Percentiles rank a stretch among this genome's conserved stretches.
Evolutionary conservation across 1,284 basidiomycete species (phyloP).

Genomic region (Golubevia pallescens): DNA sequence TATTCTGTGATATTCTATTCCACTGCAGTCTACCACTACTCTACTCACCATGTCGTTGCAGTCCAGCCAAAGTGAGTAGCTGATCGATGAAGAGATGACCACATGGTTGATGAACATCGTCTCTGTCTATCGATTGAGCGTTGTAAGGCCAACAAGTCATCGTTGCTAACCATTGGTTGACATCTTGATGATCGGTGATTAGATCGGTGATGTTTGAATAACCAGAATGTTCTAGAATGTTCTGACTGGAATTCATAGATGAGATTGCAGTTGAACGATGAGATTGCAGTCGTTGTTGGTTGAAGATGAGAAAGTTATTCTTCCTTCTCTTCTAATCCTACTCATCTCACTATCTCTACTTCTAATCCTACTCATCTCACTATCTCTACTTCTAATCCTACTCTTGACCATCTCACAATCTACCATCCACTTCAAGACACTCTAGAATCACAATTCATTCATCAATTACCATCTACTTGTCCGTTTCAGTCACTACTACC

Average conservation of each 20-base stretch:
- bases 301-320: not conserved
- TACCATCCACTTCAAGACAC: too few relatives aligned
- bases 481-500: too few relatives aligned
- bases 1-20: not conserved
- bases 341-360: not conserved
- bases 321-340: not conserved
- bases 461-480: too few relatives aligned
- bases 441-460: too few relatives aligned
- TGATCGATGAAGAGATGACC: not conserved
- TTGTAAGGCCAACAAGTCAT: too few relatives aligned
- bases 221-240: too few relatives aligned
- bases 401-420: not conserved
- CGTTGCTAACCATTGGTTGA: too few relatives aligned
- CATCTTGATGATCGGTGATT: too few relatives aligned
- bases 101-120: too few relatives aligned
- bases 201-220: too few relatives aligned
- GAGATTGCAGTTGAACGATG: not conserved
- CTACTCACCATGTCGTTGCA: not conserved
- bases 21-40: not conserved
- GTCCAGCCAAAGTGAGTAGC: not conserved
- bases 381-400: not conserved
- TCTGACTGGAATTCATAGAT: too few relatives aligned
- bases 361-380: not conserved
- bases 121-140: too few relatives aligned
- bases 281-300: slow-evolving; percentile 2